Evolutionary conservation across 495 filamentous ascomycete genomes (phyloP).

Genomic region (Neurospora terricola): DNA sequence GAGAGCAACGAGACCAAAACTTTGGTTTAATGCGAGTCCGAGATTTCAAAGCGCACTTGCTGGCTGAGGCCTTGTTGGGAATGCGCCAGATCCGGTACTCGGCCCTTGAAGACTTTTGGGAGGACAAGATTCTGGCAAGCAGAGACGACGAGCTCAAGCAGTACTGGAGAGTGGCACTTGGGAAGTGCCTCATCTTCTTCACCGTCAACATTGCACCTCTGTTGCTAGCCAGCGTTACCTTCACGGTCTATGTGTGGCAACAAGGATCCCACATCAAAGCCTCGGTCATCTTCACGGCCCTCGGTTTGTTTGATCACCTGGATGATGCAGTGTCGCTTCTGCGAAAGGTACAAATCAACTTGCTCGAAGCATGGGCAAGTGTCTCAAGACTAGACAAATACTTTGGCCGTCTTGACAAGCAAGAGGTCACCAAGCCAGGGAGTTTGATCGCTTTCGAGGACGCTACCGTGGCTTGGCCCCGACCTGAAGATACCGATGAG

Average conservation of each 20-base stretch:
- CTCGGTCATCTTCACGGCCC: constrained; percentile 20
- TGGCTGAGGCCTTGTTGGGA: constrained; percentile 62
- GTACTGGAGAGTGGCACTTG: constrained; percentile 46
- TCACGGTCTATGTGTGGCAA: constrained; percentile 46
- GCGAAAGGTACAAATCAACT: constrained; percentile 13
- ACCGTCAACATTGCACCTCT: constrained; percentile 55
- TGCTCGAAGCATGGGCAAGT: constrained; percentile 21
- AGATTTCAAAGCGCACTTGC: constrained; percentile 55
- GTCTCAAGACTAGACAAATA: constrained; percentile 19
- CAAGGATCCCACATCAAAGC: constrained; percentile 12
- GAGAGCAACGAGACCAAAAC: constrained; percentile 46
- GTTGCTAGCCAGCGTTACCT: constrained; percentile 49
- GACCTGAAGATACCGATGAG: constrained; percentile 8
- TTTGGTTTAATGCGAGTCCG: constrained; percentile 57
- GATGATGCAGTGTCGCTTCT: constrained; percentile 15
- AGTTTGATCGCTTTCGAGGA: constrained; percentile 13
- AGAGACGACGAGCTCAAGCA: constrained; percentile 50
- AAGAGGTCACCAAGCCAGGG: constrained; percentile 6
- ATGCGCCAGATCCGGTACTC: constrained; percentile 73
- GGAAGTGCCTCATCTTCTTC: constrained; percentile 37
- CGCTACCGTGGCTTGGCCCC: constrained; percentile 21
- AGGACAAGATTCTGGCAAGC: constrained; percentile 47
- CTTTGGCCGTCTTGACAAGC: constrained; percentile 14
- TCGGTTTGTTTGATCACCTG: constrained; percentile 21
- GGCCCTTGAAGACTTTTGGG: constrained; percentile 58